Percentiles rank a stretch among this genome's conserved stretches.
Evolutionary conservation across 306 rosid genomes (phyloP).

Genomic region (Notholithocarpus densiflorus): DNA sequence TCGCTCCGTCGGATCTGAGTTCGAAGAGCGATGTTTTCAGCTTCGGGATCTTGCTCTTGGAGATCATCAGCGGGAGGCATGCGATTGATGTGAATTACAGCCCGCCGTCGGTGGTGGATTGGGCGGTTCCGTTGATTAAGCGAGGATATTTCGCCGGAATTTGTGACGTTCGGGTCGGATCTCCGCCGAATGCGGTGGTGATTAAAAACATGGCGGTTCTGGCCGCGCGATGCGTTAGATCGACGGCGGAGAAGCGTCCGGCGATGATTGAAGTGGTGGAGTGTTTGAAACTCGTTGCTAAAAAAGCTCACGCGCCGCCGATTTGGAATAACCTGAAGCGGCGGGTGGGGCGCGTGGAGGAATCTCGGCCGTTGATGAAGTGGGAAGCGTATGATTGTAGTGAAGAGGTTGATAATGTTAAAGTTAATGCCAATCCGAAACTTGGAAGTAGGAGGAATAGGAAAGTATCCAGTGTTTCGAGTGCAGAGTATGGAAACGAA

Average conservation of each 20-base stretch:
- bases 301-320: constrained; percentile 35
- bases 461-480: constrained; percentile 55
- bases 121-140: constrained; percentile 76
- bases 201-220: constrained; percentile 48
- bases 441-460: constrained; percentile 49
- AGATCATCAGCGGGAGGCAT: constrained; percentile 74
- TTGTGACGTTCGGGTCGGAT: constrained; percentile 55
- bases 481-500: constrained; percentile 32
- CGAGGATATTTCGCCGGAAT: constrained; percentile 40
- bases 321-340: constrained; percentile 43
- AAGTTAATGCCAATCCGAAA: not conserved
- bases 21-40: constrained; percentile 92
- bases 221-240: constrained; percentile 72
- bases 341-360: constrained; percentile 48
- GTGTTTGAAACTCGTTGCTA: constrained; percentile 33
- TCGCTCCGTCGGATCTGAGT: constrained; percentile 80
- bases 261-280: constrained; percentile 73
- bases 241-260: constrained; percentile 71
- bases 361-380: constrained; percentile 1
- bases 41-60: constrained; percentile 75
- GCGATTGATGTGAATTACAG: constrained; percentile 81
- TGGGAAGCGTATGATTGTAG: constrained; percentile 20
- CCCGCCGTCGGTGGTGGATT: constrained; percentile 86
- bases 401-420: constrained; percentile 30
- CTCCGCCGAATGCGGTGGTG: constrained; percentile 35